Base-by-base conservation (phyloP, 1,139 yeast genomes). In the Blastobotrys illinoisensis region DNA sequence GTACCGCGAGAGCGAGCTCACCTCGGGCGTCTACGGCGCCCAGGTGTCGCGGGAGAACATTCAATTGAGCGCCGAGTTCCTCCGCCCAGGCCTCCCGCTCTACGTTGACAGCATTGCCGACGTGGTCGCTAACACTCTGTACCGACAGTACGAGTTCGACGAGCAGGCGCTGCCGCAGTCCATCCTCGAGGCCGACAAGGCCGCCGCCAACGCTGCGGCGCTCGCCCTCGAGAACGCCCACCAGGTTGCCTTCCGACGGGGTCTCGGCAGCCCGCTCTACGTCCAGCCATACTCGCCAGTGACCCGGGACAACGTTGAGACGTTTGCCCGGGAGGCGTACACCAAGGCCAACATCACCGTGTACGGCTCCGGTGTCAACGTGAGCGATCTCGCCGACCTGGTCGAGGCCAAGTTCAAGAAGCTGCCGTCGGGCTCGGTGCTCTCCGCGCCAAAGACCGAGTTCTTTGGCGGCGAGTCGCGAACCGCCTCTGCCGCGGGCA, bases 1-100 rank as follows among this genome's bases (percentile, higher is more conserved):
- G 68, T 87, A 91, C 67, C 87, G 99, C 75, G 99, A 95, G 76
- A 77, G 93, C 55, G 99, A 95, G 77, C 82, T 93, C 63, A 80
- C 93, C 65, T 99, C 99, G 62, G 98, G 97, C 69, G 75, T 74
- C 60, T 82, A 89, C 71, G 71, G 80, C 51, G 78, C 95, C 50
- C 67, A 72, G 56, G 85, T 89, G 64, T 83, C 89, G 70, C 86
- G 97, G 78, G 98, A 93, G 71, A 79, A 85, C 67, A 80, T 95
- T 62, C 81, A 87, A 60, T 81, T 93, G 69, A 79, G 82, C 64
- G 85, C 98, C 56, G 79, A 82, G 65, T 93, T 93, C 78, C 81
- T 93, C 73, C 85, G 85, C 72, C 88, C 87, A 73, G 88, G 86
- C 64, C 82, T 95, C 69, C 98, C 98, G 61, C 93, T 83, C 80